phyloP scores from a whole-genome alignment of 352 stramenopile genomes.

The Phytophthora melonis region DNA sequence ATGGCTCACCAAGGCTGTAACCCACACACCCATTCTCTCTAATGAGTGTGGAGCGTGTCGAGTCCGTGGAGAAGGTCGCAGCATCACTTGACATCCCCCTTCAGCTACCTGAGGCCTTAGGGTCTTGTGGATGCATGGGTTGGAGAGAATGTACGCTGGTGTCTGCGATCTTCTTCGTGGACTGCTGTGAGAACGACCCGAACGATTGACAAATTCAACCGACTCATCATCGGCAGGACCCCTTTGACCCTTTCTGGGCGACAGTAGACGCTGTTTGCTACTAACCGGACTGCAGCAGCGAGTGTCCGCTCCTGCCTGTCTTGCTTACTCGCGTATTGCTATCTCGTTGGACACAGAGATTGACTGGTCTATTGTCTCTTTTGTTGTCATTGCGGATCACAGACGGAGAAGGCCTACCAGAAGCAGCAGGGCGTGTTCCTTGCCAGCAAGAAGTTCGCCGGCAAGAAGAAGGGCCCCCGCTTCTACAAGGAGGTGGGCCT shows the following conservation, averaged over 20 bases:
- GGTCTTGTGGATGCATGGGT: neutral
- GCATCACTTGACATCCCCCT: neutral
- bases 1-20: slow-evolving; percentile 85
- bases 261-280: slow-evolving; percentile 33
- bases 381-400: slow-evolving; percentile 39
- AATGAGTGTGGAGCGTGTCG: neutral
- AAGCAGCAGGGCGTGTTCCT: slow-evolving; percentile 99
- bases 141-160: neutral
- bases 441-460: slow-evolving; percentile 95
- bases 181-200: slow-evolving; percentile 34
- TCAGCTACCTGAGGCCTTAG: neutral
- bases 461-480: slow-evolving; percentile 95
- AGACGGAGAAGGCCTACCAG: slow-evolving; percentile 99
- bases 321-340: no score
- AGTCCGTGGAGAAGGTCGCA: neutral
- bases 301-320: neutral
- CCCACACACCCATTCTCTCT: slow-evolving; percentile 41
- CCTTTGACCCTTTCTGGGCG: slow-evolving; percentile 19
- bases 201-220: slow-evolving; percentile 38
- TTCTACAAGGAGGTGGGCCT: slow-evolving; percentile 98
- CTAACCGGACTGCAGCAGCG: slow-evolving; percentile 8
- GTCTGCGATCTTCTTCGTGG: slow-evolving; percentile 1
- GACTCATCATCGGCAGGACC: slow-evolving; percentile 57
- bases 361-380: no score
- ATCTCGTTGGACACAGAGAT: no score